These are phyloP conservation scores for Penicillium sp. DNA, from an alignment of 2,329 filamentous ascomycete genomes.

Conservation along the genomic window DNA sequence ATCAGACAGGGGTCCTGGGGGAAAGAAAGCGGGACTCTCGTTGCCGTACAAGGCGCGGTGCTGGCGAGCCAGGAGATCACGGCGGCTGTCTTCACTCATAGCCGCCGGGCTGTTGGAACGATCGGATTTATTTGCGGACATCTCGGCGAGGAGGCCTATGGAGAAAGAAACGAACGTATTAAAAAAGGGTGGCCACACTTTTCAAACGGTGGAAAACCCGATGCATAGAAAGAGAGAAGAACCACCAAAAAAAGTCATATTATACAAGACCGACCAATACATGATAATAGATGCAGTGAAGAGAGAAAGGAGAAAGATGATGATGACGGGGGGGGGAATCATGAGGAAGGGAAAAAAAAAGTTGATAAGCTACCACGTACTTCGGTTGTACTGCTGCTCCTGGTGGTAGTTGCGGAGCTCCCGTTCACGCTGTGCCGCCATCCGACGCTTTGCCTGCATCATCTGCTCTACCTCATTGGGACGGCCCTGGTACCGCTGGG, in stretches of 20 bases:
- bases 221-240: conserved; percentile 42
- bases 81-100: conserved; percentile 94
- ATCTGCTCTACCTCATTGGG: conserved; percentile 96
- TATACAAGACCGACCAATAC: conserved; percentile 53
- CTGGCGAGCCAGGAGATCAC: conserved; percentile 93
- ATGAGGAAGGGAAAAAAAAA: conserved; percentile 37
- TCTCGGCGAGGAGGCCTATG: conserved; percentile 69
- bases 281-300: conserved; percentile 41
- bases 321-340: conserved; percentile 17
- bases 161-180: conserved; percentile 46
- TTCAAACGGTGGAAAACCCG: conserved; percentile 20
- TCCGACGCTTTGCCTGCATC: conserved; percentile 98
- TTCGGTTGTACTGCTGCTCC: conserved; percentile 99
- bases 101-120: conserved; percentile 82
- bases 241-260: conserved; percentile 36
- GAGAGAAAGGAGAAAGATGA: conserved; percentile 17
- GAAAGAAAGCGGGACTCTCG: conserved; percentile 69
- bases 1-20: conserved; percentile 70
- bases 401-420: conserved; percentile 99
- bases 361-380: conserved; percentile 62
- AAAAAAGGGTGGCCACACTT: conserved; percentile 35
- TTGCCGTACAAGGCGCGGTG: conserved; percentile 92
- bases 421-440: conserved; percentile 98
- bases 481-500: conserved; percentile 86
- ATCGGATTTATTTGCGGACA: conserved; percentile 78